Percentiles rank a stretch among this genome's conserved stretches.
phyloP scores from a whole-genome alignment of 768 basidiomycete species.

The Serendipita sp. region DNA sequence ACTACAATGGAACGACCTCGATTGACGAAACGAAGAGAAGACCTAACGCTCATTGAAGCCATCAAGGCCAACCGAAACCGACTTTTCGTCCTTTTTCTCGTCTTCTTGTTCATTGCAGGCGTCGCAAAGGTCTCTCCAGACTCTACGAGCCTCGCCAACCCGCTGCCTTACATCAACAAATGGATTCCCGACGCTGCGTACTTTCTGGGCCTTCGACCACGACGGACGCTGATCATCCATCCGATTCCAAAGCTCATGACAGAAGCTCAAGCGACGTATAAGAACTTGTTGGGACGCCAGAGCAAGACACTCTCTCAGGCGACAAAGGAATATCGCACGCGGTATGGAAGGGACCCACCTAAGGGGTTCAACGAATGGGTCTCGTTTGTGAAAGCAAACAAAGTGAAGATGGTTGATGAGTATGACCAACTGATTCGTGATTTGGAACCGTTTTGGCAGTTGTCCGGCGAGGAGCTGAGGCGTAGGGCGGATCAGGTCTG shows the following conservation, averaged over 20 bases:
- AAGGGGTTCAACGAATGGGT: conserved; percentile 88
- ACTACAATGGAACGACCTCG: neutral
- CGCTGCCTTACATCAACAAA: neutral
- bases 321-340: conserved; percentile 59
- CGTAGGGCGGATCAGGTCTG: conserved; percentile 40
- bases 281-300: conserved; percentile 49
- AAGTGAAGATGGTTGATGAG: conserved; percentile 74
- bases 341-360: conserved; percentile 70
- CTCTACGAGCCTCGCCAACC: neutral
- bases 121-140: neutral
- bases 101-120: neutral
- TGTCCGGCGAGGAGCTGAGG: conserved; percentile 57
- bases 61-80: neutral
- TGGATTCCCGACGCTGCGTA: conserved; percentile 1
- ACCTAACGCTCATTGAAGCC: neutral
- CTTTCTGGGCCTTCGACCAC: neutral
- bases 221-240: conserved; percentile 25
- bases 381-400: conserved; percentile 48
- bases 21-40: neutral
- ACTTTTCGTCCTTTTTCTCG: neutral
- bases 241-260: conserved; percentile 77
- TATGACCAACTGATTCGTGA: conserved; percentile 70
- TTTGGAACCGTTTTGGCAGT: conserved; percentile 66
- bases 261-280: conserved; percentile 62
- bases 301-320: conserved; percentile 66